Percentiles rank a stretch among this genome's conserved stretches.
Conservation (phyloP, 345 rosid species). For the Aegle marmelos region DNA sequence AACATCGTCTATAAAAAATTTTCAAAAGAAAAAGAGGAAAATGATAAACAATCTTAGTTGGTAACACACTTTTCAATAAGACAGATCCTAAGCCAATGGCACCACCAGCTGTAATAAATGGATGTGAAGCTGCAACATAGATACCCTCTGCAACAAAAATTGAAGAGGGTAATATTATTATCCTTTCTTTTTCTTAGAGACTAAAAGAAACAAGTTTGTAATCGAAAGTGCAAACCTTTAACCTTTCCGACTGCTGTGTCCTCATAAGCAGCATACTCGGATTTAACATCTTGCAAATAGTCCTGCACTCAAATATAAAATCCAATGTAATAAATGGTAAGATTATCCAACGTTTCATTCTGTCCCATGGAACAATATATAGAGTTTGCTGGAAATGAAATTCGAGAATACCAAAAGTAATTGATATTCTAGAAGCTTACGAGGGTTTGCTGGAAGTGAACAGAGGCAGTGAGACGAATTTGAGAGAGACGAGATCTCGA, state of each 20-base stretch:
- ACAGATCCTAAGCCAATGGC: constrained; percentile 58
- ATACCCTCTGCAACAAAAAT: constrained; percentile 55
- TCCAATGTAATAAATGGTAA: background rate
- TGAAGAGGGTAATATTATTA: background rate
- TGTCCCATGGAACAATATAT: background rate
- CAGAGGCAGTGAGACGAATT: constrained; percentile 59
- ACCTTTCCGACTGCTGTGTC: constrained; percentile 49
- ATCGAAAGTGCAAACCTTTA: constrained; percentile 46
- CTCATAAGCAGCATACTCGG: constrained; percentile 59
- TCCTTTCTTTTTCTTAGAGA: background rate
- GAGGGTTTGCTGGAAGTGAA: constrained; percentile 54
- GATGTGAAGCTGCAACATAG: constrained; percentile 60
- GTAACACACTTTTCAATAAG: constrained; percentile 54
- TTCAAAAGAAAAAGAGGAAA: background rate
- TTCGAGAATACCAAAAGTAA: background rate
- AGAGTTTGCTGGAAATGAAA: background rate
- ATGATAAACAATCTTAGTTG: background rate
- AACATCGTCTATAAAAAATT: background rate
- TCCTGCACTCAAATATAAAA: constrained; percentile 36
- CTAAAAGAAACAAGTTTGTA: background rate
- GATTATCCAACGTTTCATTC: background rate
- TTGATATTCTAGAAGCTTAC: constrained; percentile 33
- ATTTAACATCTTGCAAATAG: constrained; percentile 47
- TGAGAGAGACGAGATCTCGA: constrained; percentile 55
- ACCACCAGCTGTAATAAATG: constrained; percentile 48